These are phyloP conservation scores for Nitzschia inconspicua DNA, from an alignment of 108 stramenopile species.

Conservation along the genomic window DNA sequence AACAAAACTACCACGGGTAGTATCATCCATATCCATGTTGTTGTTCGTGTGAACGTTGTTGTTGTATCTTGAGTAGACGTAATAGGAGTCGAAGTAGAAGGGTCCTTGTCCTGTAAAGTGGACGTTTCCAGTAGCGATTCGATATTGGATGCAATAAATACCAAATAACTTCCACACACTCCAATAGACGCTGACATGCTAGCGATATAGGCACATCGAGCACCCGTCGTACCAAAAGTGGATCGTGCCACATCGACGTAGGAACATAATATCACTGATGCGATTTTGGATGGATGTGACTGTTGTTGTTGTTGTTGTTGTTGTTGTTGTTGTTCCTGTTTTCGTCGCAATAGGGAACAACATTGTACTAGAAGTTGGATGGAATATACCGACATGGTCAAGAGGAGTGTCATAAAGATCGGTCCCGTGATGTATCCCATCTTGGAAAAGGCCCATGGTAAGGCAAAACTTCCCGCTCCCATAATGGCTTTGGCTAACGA, in stretches of 20 bases:
- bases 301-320: not conserved
- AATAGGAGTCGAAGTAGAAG: not conserved
- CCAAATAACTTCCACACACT: conserved; percentile 32
- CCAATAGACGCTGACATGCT: conserved; percentile 30
- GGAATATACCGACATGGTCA: conserved; percentile 20
- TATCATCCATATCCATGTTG: not conserved
- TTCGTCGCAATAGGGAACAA: not conserved
- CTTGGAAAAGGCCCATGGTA: conserved; percentile 28
- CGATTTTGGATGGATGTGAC: not conserved
- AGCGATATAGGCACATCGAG: conserved; percentile 6
- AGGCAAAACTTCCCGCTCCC: conserved; percentile 34
- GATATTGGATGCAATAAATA: conserved; percentile 31
- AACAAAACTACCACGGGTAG: conserved; percentile 18
- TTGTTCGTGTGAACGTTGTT: not conserved
- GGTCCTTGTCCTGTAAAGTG: not conserved
- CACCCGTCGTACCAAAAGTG: conserved; percentile 24
- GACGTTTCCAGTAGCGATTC: not conserved
- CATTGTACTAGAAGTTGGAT: conserved; percentile 12
- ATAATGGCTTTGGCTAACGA: conserved; percentile 35
- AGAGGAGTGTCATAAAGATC: conserved; percentile 3
- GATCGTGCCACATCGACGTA: conserved; percentile 32
- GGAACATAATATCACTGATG: no score
- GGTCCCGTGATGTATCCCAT: conserved; percentile 30
- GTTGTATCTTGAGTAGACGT: not conserved
- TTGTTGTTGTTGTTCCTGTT: not conserved